These are phyloP conservation scores for Alloascoidea africana DNA, from an alignment of 805 yeast genomes.

Conservation along the genomic window DNA sequence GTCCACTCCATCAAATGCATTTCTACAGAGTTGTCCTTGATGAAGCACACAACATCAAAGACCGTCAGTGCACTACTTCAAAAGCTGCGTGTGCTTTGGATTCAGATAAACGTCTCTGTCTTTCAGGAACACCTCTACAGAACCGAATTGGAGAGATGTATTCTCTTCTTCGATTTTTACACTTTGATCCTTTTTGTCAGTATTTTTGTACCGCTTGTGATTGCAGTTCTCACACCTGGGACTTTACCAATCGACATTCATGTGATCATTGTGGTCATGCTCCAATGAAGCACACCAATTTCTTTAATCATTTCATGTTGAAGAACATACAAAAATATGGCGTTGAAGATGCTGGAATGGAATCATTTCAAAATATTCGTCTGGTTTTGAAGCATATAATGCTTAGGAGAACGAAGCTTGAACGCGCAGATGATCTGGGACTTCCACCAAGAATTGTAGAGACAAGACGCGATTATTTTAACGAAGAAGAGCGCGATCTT, in stretches of 20 bases:
- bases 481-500: constrained; percentile 89
- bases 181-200: constrained; percentile 71
- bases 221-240: constrained; percentile 75
- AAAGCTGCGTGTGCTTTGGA: constrained; percentile 69
- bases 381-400: constrained; percentile 61
- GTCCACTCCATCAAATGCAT: constrained; percentile 55
- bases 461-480: constrained; percentile 73
- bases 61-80: constrained; percentile 85
- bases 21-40: constrained; percentile 84
- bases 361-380: constrained; percentile 67
- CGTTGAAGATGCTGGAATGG: constrained; percentile 64
- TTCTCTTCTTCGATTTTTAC: constrained; percentile 74
- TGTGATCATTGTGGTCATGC: constrained; percentile 84
- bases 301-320: constrained; percentile 89
- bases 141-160: constrained; percentile 95
- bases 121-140: constrained; percentile 93
- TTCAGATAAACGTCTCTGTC: constrained; percentile 74
- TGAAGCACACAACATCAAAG: constrained; percentile 97
- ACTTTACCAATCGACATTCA: constrained; percentile 63
- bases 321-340: constrained; percentile 87
- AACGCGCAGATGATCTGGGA: constrained; percentile 94
- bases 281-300: constrained; percentile 91
- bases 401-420: constrained; percentile 90
- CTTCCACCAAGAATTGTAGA: constrained; percentile 92
- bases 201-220: constrained; percentile 92